These are phyloP conservation scores for Citeromyces hawaiiensis DNA, from an alignment of 1,139 yeast genomes.

Conservation along the genomic window DNA sequence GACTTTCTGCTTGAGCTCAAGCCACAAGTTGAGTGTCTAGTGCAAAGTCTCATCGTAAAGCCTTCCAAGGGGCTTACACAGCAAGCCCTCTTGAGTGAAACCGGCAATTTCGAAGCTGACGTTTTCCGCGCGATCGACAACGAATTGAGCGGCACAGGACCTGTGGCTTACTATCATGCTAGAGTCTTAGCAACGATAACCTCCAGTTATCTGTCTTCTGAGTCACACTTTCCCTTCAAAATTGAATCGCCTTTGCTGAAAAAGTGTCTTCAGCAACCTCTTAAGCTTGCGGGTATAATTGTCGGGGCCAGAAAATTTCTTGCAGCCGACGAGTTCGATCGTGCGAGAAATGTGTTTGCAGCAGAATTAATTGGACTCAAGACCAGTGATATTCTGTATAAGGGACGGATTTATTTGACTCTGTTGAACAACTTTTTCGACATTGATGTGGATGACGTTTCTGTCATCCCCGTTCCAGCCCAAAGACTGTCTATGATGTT, in stretches of 20 bases:
- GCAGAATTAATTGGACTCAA: slow-evolving; percentile 23
- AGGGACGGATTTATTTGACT: slow-evolving; percentile 33
- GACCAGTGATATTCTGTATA: slow-evolving; percentile 26
- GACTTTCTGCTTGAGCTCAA: too few species aligned
- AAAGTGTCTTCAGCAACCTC: slow-evolving; percentile 11
- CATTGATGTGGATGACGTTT: slow-evolving; percentile 16
- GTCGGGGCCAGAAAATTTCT: slow-evolving; percentile 24
- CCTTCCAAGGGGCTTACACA: too few species aligned
- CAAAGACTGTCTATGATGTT: slow-evolving; percentile 44
- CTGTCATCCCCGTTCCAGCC: slow-evolving; percentile 35
- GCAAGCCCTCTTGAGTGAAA: too few species aligned
- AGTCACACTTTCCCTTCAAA: too few species aligned
- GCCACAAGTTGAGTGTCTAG: too few species aligned
- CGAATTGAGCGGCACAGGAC: background rate
- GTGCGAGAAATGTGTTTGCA: background rate
- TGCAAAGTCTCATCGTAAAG: too few species aligned
- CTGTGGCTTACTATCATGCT: slow-evolving; percentile 11
- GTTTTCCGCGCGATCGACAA: background rate
- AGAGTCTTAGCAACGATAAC: slow-evolving; percentile 13
- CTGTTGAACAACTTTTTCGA: slow-evolving; percentile 35
- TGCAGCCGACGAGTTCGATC: slow-evolving; percentile 22
- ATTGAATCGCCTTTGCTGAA: too few species aligned
- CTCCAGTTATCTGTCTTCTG: too few species aligned
- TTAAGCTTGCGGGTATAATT: slow-evolving; percentile 25
- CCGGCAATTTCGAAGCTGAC: too few species aligned